Conservation (phyloP, 1,284 basidiomycete species). For the Bjerkandera adusta region DNA sequence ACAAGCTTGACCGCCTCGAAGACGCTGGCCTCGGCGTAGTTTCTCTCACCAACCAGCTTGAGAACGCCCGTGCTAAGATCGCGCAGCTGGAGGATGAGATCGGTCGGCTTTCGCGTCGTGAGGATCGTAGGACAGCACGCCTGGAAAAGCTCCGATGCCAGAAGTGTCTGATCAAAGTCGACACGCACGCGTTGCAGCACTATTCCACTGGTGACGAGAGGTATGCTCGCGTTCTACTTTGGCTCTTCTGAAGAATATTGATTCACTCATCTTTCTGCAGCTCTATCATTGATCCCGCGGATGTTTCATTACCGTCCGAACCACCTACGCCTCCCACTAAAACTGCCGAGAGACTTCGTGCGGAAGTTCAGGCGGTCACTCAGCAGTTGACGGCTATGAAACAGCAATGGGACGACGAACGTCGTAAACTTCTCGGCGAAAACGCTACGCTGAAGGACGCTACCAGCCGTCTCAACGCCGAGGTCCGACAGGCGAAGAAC, state of each 20-base stretch:
- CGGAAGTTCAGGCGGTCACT: slow-evolving; percentile 58
- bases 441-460: slow-evolving; percentile 69
- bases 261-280: slow-evolving; percentile 32
- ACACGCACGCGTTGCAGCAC: slow-evolving; percentile 40
- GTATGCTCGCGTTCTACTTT: slow-evolving; percentile 33
- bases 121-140: slow-evolving; percentile 58
- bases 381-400: slow-evolving; percentile 60
- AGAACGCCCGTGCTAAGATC: slow-evolving; percentile 62
- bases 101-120: slow-evolving; percentile 55
- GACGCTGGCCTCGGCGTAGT: slow-evolving; percentile 73
- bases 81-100: slow-evolving; percentile 64
- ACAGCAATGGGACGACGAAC: slow-evolving; percentile 66
- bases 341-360: slow-evolving; percentile 57
- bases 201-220: slow-evolving; percentile 52
- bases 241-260: not conserved
- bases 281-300: slow-evolving; percentile 47
- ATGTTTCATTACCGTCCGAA: slow-evolving; percentile 45
- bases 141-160: slow-evolving; percentile 59
- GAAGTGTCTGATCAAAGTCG: slow-evolving; percentile 63
- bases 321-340: slow-evolving; percentile 64
- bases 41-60: slow-evolving; percentile 64
- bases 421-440: slow-evolving; percentile 58
- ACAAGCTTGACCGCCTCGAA: slow-evolving; percentile 80
- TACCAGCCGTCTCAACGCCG: slow-evolving; percentile 57
- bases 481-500: slow-evolving; percentile 56